Evolutionary conservation across 2,329 filamentous ascomycete species (phyloP).

Genomic region (Sarocladium kiliense): DNA sequence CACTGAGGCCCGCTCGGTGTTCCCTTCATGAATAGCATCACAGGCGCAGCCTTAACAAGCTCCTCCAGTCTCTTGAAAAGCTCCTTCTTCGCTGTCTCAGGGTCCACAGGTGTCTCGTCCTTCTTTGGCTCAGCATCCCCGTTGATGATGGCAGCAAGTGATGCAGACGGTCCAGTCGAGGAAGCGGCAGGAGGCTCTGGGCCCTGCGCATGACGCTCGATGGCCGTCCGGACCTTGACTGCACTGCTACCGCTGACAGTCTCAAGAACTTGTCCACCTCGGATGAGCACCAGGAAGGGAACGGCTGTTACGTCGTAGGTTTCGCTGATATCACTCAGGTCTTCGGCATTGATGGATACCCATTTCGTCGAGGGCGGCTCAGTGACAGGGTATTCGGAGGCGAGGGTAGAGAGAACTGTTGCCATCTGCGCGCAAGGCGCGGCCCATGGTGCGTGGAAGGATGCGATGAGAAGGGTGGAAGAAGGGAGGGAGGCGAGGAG

Average conservation of each 20-base stretch:
- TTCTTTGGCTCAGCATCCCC: constrained; percentile 26
- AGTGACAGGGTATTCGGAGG: constrained; percentile 72
- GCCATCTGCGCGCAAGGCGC: constrained; percentile 94
- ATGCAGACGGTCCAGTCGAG: not conserved
- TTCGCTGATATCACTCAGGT: constrained; percentile 87
- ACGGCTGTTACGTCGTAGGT: constrained; percentile 91
- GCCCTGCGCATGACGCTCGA: constrained; percentile 71
- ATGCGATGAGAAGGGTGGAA: constrained; percentile 74
- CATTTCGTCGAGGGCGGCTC: constrained; percentile 68
- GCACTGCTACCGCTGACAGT: constrained; percentile 88
- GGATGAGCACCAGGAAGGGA: constrained; percentile 81
- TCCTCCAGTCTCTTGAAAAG: constrained; percentile 74
- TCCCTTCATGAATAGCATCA: constrained; percentile 99
- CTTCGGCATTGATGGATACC: constrained; percentile 90
- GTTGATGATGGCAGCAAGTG: constrained; percentile 4
- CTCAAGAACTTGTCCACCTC: constrained; percentile 70
- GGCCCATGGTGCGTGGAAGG: constrained; percentile 96
- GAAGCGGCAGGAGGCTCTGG: constrained; percentile 27
- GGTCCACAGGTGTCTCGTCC: constrained; percentile 35
- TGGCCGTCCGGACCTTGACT: constrained; percentile 74
- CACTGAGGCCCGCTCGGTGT: constrained; percentile 83
- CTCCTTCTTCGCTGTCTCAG: constrained; percentile 70
- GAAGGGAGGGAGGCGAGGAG: constrained; percentile 61
- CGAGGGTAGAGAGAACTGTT: constrained; percentile 78
- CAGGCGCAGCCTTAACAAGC: constrained; percentile 88